Evolutionary conservation across 331 rosid species (phyloP).

Genomic region (Malus hybrid): DNA sequence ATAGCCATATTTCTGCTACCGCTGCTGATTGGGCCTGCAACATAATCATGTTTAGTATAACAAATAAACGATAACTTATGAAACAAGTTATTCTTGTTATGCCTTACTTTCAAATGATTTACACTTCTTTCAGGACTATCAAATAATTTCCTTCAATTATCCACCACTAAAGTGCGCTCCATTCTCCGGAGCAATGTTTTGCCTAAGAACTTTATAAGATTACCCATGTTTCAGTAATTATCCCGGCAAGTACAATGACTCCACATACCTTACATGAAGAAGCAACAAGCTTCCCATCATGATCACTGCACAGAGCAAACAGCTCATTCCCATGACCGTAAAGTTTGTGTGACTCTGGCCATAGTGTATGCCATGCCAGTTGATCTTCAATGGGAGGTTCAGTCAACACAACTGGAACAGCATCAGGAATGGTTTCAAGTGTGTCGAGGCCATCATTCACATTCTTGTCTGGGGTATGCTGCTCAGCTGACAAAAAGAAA

Average conservation of each 20-base stretch:
- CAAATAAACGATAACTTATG: not conserved
- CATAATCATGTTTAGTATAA: not conserved
- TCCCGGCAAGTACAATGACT: not conserved
- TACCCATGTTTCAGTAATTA: not conserved
- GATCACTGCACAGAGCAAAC: slow-evolving; percentile 83
- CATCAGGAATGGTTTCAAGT: slow-evolving; percentile 84
- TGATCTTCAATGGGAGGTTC: slow-evolving; percentile 98
- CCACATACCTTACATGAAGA: slow-evolving; percentile 87
- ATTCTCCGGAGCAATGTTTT: not conserved
- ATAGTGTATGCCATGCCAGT: slow-evolving; percentile 90
- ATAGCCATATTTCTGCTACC: slow-evolving; percentile 94
- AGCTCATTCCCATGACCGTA: slow-evolving; percentile 98
- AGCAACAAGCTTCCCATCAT: slow-evolving; percentile 77
- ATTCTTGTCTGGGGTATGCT: slow-evolving; percentile 32
- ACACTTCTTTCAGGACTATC: too few species aligned
- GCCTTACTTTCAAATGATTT: too few species aligned
- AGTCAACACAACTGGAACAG: slow-evolving; percentile 72
- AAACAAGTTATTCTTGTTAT: not conserved
- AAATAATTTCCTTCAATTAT: not conserved
- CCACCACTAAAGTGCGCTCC: not conserved
- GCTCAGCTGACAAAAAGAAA: slow-evolving; percentile 48
- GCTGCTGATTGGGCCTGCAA: slow-evolving; percentile 80
- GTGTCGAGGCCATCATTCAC: slow-evolving; percentile 63
- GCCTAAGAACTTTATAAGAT: not conserved
- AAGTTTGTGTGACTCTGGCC: slow-evolving; percentile 98